Evolutionary conservation across 305 asterid genomes (phyloP).

Genomic region (Salvia sclarea): DNA sequence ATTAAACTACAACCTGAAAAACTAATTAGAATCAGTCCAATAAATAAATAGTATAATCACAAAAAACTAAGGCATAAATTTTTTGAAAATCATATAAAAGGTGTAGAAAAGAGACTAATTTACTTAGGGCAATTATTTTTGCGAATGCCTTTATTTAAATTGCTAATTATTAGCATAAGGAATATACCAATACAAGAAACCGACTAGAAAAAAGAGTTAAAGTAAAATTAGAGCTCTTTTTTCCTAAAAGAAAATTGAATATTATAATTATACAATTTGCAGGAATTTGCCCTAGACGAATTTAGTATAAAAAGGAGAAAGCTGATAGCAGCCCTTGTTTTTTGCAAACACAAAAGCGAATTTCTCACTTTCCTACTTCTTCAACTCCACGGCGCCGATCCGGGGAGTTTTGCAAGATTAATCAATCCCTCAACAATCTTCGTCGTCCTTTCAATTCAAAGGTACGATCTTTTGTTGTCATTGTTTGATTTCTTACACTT

Average conservation of each 20-base stretch:
- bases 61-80: not conserved
- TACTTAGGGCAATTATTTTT: too few relatives aligned
- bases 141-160: too few relatives aligned
- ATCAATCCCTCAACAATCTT: slow-evolving; percentile 10
- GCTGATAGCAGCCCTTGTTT: slow-evolving; percentile 34
- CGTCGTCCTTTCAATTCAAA: slow-evolving; percentile 22
- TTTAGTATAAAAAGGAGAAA: slow-evolving; percentile 36
- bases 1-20: too few relatives aligned
- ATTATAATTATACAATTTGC: not conserved
- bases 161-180: too few relatives aligned
- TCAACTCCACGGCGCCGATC: slow-evolving; percentile 56
- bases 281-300: slow-evolving; percentile 43
- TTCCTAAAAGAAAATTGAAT: not conserved
- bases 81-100: too few relatives aligned
- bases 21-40: not conserved
- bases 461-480: slow-evolving; percentile 30
- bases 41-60: not conserved
- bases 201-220: too few relatives aligned
- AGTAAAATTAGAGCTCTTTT: too few relatives aligned
- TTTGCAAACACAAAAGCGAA: slow-evolving; percentile 29
- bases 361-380: slow-evolving; percentile 22
- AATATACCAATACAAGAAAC: too few relatives aligned
- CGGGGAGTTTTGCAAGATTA: slow-evolving; percentile 44
- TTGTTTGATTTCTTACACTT: not conserved
- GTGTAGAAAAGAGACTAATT: too few relatives aligned